These are phyloP conservation scores for Xylaria sp. DNA, from an alignment of 2,329 filamentous ascomycete species.

Conservation along the genomic window DNA sequence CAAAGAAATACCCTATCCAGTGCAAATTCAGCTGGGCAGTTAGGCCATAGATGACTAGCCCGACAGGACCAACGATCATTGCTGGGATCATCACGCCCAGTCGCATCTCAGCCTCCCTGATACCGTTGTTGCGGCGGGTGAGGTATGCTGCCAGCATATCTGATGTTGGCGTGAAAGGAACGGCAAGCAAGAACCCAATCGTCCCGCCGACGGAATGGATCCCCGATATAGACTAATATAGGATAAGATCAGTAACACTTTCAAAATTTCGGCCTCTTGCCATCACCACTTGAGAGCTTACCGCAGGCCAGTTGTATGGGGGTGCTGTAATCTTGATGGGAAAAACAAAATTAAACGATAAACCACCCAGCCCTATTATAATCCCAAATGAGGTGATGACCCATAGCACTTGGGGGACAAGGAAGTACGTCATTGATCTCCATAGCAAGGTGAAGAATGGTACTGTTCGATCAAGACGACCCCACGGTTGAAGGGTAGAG, in stretches of 20 bases:
- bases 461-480: conserved; percentile 52
- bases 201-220: conserved; percentile 50
- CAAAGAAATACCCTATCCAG: conserved; percentile 61
- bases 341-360: conserved; percentile 60
- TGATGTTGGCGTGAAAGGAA: conserved; percentile 51
- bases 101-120: conserved; percentile 58
- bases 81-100: conserved; percentile 52
- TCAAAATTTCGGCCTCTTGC: neutral
- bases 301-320: conserved; percentile 57
- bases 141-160: conserved; percentile 55
- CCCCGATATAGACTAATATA: conserved; percentile 45
- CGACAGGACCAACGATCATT: conserved; percentile 51
- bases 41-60: conserved; percentile 54
- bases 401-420: conserved; percentile 59
- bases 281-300: conserved; percentile 38
- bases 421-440: conserved; percentile 57
- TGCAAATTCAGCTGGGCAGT: conserved; percentile 54
- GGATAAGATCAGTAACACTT: conserved; percentile 19
- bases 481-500: conserved; percentile 54
- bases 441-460: conserved; percentile 55
- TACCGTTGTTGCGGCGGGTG: conserved; percentile 54
- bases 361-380: conserved; percentile 58
- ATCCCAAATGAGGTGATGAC: conserved; percentile 59
- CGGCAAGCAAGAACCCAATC: conserved; percentile 54
- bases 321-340: conserved; percentile 56